phyloP scores from a whole-genome alignment of 371 early-diverging fungal genomes.

The Mucor lusitanicus region DNA sequence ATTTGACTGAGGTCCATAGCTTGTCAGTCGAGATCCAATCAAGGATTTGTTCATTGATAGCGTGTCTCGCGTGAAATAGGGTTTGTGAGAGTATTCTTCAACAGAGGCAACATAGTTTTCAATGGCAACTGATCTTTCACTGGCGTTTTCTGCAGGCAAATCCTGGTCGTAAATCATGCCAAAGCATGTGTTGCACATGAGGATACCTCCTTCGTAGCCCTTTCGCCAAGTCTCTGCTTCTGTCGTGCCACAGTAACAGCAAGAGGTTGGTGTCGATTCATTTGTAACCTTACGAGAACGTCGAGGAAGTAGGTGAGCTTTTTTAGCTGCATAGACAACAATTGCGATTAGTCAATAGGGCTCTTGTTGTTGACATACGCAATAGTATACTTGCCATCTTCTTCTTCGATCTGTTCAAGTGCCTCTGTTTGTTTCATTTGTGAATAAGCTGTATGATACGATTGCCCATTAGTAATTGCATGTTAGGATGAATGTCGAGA shows the following conservation, averaged over 20 bases:
- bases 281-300: constrained; percentile 31
- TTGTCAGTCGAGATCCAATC: constrained; percentile 53
- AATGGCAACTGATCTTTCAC: background rate
- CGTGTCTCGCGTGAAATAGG: constrained; percentile 76
- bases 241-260: constrained; percentile 50
- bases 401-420: constrained; percentile 49
- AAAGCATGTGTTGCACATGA: constrained; percentile 86
- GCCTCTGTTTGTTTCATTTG: constrained; percentile 52
- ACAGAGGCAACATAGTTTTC: constrained; percentile 55
- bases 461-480: background rate
- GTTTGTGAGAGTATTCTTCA: constrained; percentile 81
- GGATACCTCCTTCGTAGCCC: constrained; percentile 78
- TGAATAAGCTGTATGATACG: constrained; percentile 30
- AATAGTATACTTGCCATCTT: constrained; percentile 23
- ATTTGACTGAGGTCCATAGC: constrained; percentile 79
- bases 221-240: constrained; percentile 56
- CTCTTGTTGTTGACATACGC: too few relatives aligned
- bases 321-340: constrained; percentile 15
- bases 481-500: background rate
- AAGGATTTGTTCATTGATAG: constrained; percentile 55
- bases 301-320: constrained; percentile 39
- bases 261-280: constrained; percentile 31
- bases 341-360: background rate
- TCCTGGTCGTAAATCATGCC: constrained; percentile 55
- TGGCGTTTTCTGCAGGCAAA: background rate